Base-by-base conservation (phyloP, 202 grass and related monocot genomes). In the Musa balbisiana region DNA sequence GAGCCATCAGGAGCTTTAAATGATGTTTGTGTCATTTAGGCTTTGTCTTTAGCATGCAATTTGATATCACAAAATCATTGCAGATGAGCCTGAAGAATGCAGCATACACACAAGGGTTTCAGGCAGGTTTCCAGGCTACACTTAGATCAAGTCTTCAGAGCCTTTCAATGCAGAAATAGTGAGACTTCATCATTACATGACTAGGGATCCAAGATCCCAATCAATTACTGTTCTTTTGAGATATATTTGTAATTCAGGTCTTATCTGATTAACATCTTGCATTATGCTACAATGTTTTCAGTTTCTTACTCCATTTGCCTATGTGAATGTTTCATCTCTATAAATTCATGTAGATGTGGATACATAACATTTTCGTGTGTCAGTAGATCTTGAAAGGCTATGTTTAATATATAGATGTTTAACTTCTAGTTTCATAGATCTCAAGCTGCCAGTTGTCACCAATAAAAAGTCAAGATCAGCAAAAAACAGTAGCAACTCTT, bases 31-130 rank as follows among this genome's bases (percentile, higher is more conserved):
- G 33, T 43, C 0, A 8, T 6, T 6, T 43, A 43, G 33, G 33
- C 33, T 10, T 21, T 43, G 14, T 14, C 3, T 78, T 6, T 49
- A 22, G 24, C 49, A 55, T 69, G 67, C 1, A 29, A 67, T 12
- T 20, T 52, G 64, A 69, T 52, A 10, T 25, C 63, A 26, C 22
- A 74, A 82, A 60, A 74, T 77, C 55, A 75, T 54, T 87, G 88
- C 94, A 97, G 93, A 87, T 20, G 73, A 80, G 23, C 49, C 68
- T 97, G 67, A 93, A 93, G 81, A 93, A 86, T 79, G 52, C 81
- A 78, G 82, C 80, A 55, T 93, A 93, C 66, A 87, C 74, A 2
- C 23, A 81, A 25, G 88, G 90, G 80, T 91, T 87, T 77, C 67
- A 86, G 0, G 84, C 90, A 25, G 93, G 93, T 69, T 84, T 79